Evolutionary conservation across 2,329 filamentous ascomycete species (phyloP).

Genomic region (Apiospora phragmitis): DNA sequence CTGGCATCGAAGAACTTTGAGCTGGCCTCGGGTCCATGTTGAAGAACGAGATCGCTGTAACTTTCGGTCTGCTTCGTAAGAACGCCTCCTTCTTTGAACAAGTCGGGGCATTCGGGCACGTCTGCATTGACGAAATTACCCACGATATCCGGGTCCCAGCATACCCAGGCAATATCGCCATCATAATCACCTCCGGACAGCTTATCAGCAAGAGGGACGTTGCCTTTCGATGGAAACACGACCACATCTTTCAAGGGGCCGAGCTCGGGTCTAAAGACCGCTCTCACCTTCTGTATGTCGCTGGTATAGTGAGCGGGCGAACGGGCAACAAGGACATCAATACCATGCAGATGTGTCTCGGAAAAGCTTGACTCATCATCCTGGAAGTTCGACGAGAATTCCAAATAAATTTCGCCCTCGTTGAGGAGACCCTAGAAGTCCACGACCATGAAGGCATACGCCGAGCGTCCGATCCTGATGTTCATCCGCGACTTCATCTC

Average conservation of each 20-base stretch:
- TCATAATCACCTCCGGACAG: constrained; percentile 82
- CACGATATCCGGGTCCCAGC: constrained; percentile 69
- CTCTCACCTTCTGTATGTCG: constrained; percentile 70
- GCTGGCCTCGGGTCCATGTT: constrained; percentile 27
- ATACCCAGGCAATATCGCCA: constrained; percentile 76
- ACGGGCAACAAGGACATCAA: constrained; percentile 66
- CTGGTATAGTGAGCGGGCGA: constrained; percentile 69
- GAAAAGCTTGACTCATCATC: constrained; percentile 53
- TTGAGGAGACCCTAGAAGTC: constrained; percentile 63
- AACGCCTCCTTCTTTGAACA: constrained; percentile 49
- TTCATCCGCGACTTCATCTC: constrained; percentile 56
- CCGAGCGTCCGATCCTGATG: constrained; percentile 61
- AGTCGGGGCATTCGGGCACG: constrained; percentile 43
- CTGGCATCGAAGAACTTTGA: constrained; percentile 51
- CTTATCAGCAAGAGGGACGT: constrained; percentile 64
- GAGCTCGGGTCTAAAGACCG: constrained; percentile 59
- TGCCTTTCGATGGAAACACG: constrained; percentile 69
- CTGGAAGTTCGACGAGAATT: constrained; percentile 65
- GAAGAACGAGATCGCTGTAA: constrained; percentile 44
- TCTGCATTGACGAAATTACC: constrained; percentile 65
- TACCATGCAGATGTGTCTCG: constrained; percentile 54
- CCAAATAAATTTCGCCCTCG: constrained; percentile 67
- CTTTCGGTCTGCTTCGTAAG: constrained; percentile 49
- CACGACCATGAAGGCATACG: constrained; percentile 65
- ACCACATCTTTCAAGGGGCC: constrained; percentile 75